Percentiles rank a stretch among this genome's conserved stretches.
These are phyloP conservation scores for Phytopythium delawarense DNA, from an alignment of 352 stramenopile genomes.

Conservation along the genomic window DNA sequence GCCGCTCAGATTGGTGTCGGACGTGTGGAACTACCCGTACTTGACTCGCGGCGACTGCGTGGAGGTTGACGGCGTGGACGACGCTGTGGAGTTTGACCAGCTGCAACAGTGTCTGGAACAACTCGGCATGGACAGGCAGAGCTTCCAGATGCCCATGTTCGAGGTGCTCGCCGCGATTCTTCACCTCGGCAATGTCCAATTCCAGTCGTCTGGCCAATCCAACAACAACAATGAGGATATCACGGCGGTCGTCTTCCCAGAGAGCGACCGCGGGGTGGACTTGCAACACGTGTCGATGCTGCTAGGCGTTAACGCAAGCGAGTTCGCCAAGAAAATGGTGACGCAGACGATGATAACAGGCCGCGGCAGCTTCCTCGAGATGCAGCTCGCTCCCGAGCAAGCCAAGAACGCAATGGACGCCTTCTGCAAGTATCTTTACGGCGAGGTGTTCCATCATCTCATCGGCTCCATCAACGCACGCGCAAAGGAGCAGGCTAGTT, in stretches of 20 bases:
- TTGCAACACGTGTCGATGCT: conserved; percentile 55
- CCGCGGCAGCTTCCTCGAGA: conserved; percentile 67
- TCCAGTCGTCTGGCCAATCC: conserved; percentile 16
- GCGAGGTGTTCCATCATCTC: conserved; percentile 74
- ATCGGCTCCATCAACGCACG: conserved; percentile 74
- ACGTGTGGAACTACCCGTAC: conserved; percentile 74
- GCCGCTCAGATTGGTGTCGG: conserved; percentile 25
- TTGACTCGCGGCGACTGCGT: conserved; percentile 72
- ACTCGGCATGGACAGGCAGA: conserved; percentile 55
- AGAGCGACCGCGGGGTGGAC: conserved; percentile 44
- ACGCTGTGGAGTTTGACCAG: conserved; percentile 67
- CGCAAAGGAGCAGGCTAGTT: conserved; percentile 40
- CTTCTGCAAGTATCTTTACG: conserved; percentile 85
- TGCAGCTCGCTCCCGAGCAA: conserved; percentile 65
- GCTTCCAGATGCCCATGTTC: conserved; percentile 69
- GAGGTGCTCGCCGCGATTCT: conserved; percentile 67
- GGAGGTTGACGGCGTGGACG: conserved; percentile 69
- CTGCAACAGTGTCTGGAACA: conserved; percentile 59
- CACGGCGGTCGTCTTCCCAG: conserved; percentile 45
- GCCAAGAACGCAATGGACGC: conserved; percentile 80
- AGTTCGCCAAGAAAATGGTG: conserved; percentile 79
- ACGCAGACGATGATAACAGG: conserved; percentile 80
- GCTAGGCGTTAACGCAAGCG: conserved; percentile 42
- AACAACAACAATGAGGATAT: conserved; percentile 28
- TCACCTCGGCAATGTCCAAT: conserved; percentile 67